Percentiles rank a stretch among this genome's conserved stretches.
Evolutionary conservation across 2,329 filamentous ascomycete genomes (phyloP).

Genomic region (Aureobasidium sp.): DNA sequence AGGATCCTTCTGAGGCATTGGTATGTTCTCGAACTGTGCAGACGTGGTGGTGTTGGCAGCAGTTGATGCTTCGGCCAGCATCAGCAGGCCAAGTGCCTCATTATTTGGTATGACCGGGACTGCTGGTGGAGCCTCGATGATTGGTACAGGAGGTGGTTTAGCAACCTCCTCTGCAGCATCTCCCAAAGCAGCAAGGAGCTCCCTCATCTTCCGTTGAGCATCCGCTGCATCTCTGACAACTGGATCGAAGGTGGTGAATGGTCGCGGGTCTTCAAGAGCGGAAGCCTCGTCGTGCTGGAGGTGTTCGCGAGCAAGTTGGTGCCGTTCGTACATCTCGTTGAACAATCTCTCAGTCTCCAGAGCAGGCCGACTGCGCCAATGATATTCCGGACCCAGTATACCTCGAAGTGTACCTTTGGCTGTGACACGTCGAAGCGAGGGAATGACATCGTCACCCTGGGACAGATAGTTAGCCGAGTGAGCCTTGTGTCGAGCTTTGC

Average conservation of each 20-base stretch:
- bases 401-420: conserved; percentile 16
- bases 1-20: neutral
- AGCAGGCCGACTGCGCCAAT: conserved; percentile 33
- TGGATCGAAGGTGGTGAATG: conserved; percentile 35
- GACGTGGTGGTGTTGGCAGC: conserved; percentile 2
- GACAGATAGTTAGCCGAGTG: neutral
- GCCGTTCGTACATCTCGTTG: conserved; percentile 22
- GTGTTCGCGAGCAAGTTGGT: conserved; percentile 6
- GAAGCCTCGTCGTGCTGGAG: conserved; percentile 11
- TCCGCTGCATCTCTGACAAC: conserved; percentile 33
- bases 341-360: conserved; percentile 31
- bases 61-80: conserved; percentile 29
- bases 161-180: conserved; percentile 20
- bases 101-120: conserved; percentile 31
- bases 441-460: conserved; percentile 22
- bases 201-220: conserved; percentile 28
- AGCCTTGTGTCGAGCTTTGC: conserved; percentile 1
- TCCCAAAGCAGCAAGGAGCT: conserved; percentile 25
- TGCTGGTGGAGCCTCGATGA: conserved; percentile 14
- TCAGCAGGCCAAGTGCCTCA: conserved; percentile 31
- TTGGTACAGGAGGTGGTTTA: conserved; percentile 13
- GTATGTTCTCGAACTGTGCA: neutral
- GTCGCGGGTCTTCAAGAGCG: conserved; percentile 14
- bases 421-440: conserved; percentile 26
- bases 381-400: conserved; percentile 25